Evolutionary conservation across 1,139 yeast genomes (phyloP), one percentile per base, ranked within the genome.

Genomic region (Scheffersomyces titani): DNA sequence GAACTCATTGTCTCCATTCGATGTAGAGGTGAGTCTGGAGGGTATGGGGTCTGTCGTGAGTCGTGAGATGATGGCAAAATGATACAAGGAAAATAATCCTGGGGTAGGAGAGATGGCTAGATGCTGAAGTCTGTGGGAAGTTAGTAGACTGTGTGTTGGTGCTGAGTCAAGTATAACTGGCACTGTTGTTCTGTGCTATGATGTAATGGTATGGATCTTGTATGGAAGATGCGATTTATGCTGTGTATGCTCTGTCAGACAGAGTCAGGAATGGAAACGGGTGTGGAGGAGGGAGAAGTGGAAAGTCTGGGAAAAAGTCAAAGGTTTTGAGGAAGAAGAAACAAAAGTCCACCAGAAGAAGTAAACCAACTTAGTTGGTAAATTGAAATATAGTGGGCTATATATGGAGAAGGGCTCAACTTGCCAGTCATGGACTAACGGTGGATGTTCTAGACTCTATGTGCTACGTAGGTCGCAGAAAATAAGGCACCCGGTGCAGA

Each of bases 1-100:
- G 61, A 57, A 52, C 61, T 55, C 63, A 61, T 59, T 47, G 40
- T 30, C 40, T 30, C 40, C 40, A 30, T 30, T 30, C 40, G 9
- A 30, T 11, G 40, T 30, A 11, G n/a, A 30, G 16, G 40, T 9
- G 13, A 30, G n/a, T n/a, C n/a, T n/a, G n/a, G n/a, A n/a, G n/a
- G 40, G 40, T 30, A 30, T 30, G 7, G 40, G 3, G 13, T 30
- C 3, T 30, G 40, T 30, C 3, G 40, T 30, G 2, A 9, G 13
- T 30, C 1, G 40, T 7, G 16, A 16, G 40, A 13, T 24, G n/a
- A n/a, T n/a, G n/a, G n/a, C n/a, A n/a, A n/a, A n/a, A n/a, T n/a
- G n/a, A n/a, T n/a, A n/a, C n/a, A n/a, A n/a, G n/a, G n/a, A n/a
- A n/a, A n/a, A n/a, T n/a, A n/a, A 24, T 24, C 3, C 13, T 24